Percentiles rank a stretch among this genome's conserved stretches.
phyloP scores from a whole-genome alignment of 495 filamentous ascomycete genomes.

The Hypoxylon trugodes region DNA sequence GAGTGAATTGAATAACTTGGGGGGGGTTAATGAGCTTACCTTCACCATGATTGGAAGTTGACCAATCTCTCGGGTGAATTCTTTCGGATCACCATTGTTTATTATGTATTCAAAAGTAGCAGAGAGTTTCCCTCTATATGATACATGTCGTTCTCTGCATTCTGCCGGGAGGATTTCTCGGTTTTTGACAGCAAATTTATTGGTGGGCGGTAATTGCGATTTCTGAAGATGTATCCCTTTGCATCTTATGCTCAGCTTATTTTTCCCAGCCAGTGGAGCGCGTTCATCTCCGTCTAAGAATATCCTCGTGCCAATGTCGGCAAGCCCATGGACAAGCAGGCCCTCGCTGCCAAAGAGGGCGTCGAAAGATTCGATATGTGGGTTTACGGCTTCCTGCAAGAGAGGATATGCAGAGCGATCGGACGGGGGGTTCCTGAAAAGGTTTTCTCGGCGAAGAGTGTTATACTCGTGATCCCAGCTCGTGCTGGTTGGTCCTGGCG shows the following conservation, averaged over 20 bases:
- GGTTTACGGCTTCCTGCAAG: slow-evolving; percentile 80
- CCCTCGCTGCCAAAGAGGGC: slow-evolving; percentile 75
- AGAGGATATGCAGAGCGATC: slow-evolving; percentile 89
- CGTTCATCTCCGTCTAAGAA: slow-evolving; percentile 81
- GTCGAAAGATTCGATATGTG: slow-evolving; percentile 96
- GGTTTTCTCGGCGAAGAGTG: slow-evolving; percentile 79
- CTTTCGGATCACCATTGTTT: slow-evolving; percentile 84
- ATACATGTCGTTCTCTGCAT: slow-evolving; percentile 91
- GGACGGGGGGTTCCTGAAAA: slow-evolving; percentile 86
- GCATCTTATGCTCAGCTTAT: slow-evolving; percentile 76
- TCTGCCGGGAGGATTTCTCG: slow-evolving; percentile 90
- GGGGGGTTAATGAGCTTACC: slow-evolving; percentile 57
- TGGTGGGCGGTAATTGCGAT: slow-evolving; percentile 73
- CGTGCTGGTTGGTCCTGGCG: slow-evolving; percentile 61
- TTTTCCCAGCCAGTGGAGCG: slow-evolving; percentile 64
- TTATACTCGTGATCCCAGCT: slow-evolving; percentile 85
- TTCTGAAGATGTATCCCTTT: slow-evolving; percentile 82
- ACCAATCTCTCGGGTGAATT: slow-evolving; percentile 83
- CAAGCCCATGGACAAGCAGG: slow-evolving; percentile 77
- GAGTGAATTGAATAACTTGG: slow-evolving; percentile 8
- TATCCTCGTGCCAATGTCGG: slow-evolving; percentile 88
- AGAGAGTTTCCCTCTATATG: slow-evolving; percentile 87
- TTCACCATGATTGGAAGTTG: slow-evolving; percentile 92
- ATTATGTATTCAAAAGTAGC: slow-evolving; percentile 81
- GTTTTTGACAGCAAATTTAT: slow-evolving; percentile 78